Evolutionary conservation across 495 filamentous ascomycete species (phyloP).

Genomic region (Hyaloscypha finlandica): DNA sequence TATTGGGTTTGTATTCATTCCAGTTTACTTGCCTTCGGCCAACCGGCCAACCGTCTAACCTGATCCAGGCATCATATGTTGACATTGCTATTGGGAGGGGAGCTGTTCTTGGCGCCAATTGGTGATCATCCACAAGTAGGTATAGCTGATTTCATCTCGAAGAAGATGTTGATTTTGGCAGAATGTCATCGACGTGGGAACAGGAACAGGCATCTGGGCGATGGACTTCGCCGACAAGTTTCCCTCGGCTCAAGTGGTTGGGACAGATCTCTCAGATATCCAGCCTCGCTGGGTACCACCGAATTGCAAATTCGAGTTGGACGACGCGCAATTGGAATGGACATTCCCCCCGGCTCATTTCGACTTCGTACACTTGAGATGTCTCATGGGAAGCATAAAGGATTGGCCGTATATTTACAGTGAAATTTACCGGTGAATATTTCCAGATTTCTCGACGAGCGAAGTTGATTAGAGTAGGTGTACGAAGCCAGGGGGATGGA

Average conservation of each 20-base stretch:
- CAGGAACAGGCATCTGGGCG: background rate
- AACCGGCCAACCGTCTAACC: background rate
- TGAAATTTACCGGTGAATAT: constrained; percentile 26
- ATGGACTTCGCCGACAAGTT: constrained; percentile 44
- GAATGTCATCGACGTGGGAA: constrained; percentile 24
- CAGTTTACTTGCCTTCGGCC: constrained; percentile 15
- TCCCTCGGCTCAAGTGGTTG: constrained; percentile 57
- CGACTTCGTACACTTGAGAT: constrained; percentile 64
- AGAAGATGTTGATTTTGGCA: constrained; percentile 46
- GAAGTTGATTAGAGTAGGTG: background rate
- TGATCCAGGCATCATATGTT: constrained; percentile 42
- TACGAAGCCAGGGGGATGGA: constrained; percentile 48
- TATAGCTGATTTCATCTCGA: constrained; percentile 30
- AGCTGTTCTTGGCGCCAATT: constrained; percentile 41
- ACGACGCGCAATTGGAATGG: constrained; percentile 54
- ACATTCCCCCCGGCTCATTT: constrained; percentile 44
- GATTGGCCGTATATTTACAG: constrained; percentile 53
- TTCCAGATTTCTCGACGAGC: too few relatives aligned
- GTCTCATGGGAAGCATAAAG: constrained; percentile 52
- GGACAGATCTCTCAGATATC: constrained; percentile 64
- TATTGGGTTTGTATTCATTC: constrained; percentile 23
- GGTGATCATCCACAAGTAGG: constrained; percentile 32
- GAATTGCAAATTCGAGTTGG: constrained; percentile 55
- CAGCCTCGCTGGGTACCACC: constrained; percentile 49
- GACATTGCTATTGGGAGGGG: constrained; percentile 34